These are phyloP conservation scores for Aspergillus phoenicis DNA, from an alignment of 2,329 filamentous ascomycete species.

Conservation along the genomic window DNA sequence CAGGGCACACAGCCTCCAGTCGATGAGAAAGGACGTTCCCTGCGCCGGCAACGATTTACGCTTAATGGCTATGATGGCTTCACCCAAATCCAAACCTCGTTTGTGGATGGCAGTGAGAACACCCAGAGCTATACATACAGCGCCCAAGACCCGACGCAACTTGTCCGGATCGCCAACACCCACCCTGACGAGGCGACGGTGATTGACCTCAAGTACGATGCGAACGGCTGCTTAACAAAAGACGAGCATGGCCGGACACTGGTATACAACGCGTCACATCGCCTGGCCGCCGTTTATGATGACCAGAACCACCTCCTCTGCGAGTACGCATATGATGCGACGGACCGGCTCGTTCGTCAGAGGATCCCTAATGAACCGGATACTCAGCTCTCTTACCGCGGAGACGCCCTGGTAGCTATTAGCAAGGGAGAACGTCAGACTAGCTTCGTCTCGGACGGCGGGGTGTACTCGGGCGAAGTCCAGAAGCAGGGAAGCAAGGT, in stretches of 20 bases:
- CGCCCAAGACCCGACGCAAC: neutral
- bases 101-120: neutral
- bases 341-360: neutral
- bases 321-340: neutral
- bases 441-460: neutral
- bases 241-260: neutral
- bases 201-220: neutral
- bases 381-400: neutral
- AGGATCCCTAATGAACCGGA: neutral
- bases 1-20: constrained; percentile 1
- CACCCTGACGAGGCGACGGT: neutral
- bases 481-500: neutral
- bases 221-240: neutral
- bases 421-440: neutral
- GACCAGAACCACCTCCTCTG: neutral
- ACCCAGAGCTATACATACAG: neutral
- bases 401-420: neutral
- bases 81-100: neutral
- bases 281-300: neutral
- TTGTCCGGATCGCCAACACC: neutral
- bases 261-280: neutral
- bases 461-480: neutral
- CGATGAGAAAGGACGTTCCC: neutral
- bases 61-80: neutral
- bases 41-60: neutral